Evolutionary conservation across 2,329 filamentous ascomycete genomes (phyloP).

Genomic region (Cercospora berteroae): DNA sequence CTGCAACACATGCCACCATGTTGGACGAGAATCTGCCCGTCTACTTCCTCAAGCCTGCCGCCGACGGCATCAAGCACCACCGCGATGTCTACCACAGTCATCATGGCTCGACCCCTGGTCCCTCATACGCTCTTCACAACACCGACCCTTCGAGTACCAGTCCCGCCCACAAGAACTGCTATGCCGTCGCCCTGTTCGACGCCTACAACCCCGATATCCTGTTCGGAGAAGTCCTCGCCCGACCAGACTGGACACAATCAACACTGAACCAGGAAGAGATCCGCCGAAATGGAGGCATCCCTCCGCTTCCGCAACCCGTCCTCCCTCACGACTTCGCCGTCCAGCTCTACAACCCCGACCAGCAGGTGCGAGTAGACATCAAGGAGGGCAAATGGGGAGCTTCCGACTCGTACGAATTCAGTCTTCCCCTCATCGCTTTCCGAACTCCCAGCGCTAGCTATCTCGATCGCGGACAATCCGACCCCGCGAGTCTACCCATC

Average conservation of each 20-base stretch:
- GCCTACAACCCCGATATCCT: conserved; percentile 76
- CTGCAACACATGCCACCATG: conserved; percentile 16
- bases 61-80: conserved; percentile 52
- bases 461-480: conserved; percentile 69
- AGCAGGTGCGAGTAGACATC: conserved; percentile 68
- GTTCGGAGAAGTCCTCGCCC: conserved; percentile 80
- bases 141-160: conserved; percentile 63
- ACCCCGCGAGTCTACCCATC: conserved; percentile 53
- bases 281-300: conserved; percentile 64
- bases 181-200: conserved; percentile 82
- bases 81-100: conserved; percentile 59
- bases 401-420: conserved; percentile 83
- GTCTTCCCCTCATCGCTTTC: conserved; percentile 84
- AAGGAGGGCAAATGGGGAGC: conserved; percentile 76
- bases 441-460: conserved; percentile 72
- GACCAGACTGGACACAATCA: conserved; percentile 82
- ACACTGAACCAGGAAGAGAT: conserved; percentile 78
- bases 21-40: conserved; percentile 66
- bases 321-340: conserved; percentile 78
- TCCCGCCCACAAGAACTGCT: conserved; percentile 72
- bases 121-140: conserved; percentile 77
- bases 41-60: conserved; percentile 59
- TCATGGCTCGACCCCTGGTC: conserved; percentile 74
- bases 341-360: conserved; percentile 91
- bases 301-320: conserved; percentile 66